Evolutionary conservation across 1,284 basidiomycete genomes (phyloP).

Genomic region (Moniliophthora roreri): DNA sequence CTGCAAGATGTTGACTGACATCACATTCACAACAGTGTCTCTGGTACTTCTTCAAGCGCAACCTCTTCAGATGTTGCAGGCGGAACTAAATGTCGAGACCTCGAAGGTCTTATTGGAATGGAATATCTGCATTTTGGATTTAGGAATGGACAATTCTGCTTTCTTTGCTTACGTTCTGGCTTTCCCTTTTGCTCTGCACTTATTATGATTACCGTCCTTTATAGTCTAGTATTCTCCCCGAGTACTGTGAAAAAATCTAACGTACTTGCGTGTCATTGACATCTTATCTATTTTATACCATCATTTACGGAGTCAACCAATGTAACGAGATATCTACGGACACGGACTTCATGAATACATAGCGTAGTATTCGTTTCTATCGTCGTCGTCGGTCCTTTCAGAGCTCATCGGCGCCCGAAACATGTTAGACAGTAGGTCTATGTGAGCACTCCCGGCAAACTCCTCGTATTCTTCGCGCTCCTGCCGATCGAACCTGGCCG

Average conservation of each 20-base stretch:
- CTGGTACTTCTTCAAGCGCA: constrained; percentile 81
- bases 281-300: constrained; percentile 11
- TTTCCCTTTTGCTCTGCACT: background rate
- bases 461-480: too few species aligned
- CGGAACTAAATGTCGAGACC: constrained; percentile 47
- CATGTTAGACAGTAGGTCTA: background rate
- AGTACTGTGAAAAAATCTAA: too few species aligned
- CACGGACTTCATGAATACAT: constrained; percentile 50
- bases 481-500: too few species aligned
- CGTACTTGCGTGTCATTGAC: background rate
- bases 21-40: constrained; percentile 53
- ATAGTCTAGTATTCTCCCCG: too few species aligned
- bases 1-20: constrained; percentile 17
- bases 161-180: background rate
- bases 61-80: constrained; percentile 80
- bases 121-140: background rate
- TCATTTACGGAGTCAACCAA: constrained; percentile 4
- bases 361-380: constrained; percentile 36
- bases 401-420: background rate
- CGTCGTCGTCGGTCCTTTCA: constrained; percentile 15
- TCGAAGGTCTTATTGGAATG: background rate
- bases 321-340: constrained; percentile 12
- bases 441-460: background rate
- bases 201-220: too few species aligned
- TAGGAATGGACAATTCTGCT: background rate